Conservation (phyloP, 1,139 yeast genomes). For the Candida buenavistaensis region DNA sequence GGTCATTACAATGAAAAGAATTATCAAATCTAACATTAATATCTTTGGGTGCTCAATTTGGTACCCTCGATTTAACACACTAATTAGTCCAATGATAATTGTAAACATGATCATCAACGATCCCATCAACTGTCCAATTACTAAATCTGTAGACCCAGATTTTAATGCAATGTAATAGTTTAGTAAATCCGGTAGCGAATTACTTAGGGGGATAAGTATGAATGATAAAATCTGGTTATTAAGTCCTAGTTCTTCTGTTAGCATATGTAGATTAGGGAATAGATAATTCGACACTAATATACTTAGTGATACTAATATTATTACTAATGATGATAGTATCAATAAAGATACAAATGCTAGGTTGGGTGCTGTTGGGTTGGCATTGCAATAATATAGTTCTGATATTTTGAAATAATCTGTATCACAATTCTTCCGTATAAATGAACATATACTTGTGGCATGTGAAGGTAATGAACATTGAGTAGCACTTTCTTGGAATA, state of each 20-base stretch:
- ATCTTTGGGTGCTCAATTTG: slow-evolving; percentile 20
- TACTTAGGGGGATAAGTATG: slow-evolving; percentile 39
- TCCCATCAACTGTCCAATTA: slow-evolving; percentile 44
- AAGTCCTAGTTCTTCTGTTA: slow-evolving; percentile 27
- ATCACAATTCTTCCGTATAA: slow-evolving; percentile 25
- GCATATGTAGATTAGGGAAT: slow-evolving; percentile 30
- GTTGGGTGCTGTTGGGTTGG: slow-evolving; percentile 9
- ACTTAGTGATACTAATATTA: slow-evolving; percentile 28
- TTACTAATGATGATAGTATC: slow-evolving; percentile 18
- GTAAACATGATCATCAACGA: slow-evolving; percentile 38
- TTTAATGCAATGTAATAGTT: slow-evolving; percentile 36
- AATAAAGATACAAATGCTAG: slow-evolving; percentile 17
- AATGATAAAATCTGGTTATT: slow-evolving; percentile 35
- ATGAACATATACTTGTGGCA: slow-evolving; percentile 19
- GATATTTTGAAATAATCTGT: slow-evolving; percentile 26
- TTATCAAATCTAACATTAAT: slow-evolving; percentile 31
- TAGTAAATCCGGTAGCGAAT: slow-evolving; percentile 42
- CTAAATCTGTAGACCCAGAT: slow-evolving; percentile 34
- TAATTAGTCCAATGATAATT: slow-evolving; percentile 36
- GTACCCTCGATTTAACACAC: slow-evolving; percentile 27
- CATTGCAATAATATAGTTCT: slow-evolving; percentile 25
- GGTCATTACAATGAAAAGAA: slow-evolving; percentile 36
- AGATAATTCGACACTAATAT: slow-evolving; percentile 38
- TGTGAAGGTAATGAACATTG: slow-evolving; percentile 10
- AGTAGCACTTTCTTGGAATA: slow-evolving; percentile 2